A percentile compares a stretch with the other conserved stretches of the same genome.
phyloP scores from a whole-genome alignment of 1,284 basidiomycete species.

The Ustilago tritici region DNA sequence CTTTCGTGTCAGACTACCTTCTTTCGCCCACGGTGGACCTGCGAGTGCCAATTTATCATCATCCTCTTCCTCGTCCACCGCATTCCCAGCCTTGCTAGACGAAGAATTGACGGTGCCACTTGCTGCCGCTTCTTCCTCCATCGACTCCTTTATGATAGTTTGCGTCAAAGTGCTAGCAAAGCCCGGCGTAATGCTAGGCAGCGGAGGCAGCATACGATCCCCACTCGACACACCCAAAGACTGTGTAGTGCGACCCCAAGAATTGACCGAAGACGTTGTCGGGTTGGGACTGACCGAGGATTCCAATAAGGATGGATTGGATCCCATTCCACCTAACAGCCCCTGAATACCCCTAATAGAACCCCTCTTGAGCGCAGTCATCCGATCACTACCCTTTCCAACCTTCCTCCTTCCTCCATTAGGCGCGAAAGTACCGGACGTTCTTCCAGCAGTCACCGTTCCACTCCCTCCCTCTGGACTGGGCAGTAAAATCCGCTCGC shows the following conservation, averaged over 20 bases:
- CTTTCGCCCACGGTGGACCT: conserved; percentile 98
- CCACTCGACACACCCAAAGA: conserved; percentile 3
- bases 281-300: conserved; percentile 34
- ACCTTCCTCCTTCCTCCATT: conserved; percentile 25
- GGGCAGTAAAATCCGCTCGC: conserved; percentile 89
- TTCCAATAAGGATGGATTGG: conserved; percentile 8
- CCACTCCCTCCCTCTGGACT: conserved; percentile 37
- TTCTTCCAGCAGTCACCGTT: conserved; percentile 14
- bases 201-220: conserved; percentile 19
- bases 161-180: conserved; percentile 96
- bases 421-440: conserved; percentile 28
- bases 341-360: conserved; percentile 87
- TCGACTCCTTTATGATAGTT: conserved; percentile 92
- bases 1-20: conserved; percentile 92
- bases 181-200: conserved; percentile 75
- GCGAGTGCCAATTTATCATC: conserved; percentile 94
- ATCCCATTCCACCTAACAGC: conserved; percentile 73
- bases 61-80: conserved; percentile 40
- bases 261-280: conserved; percentile 44
- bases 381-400: conserved; percentile 70
- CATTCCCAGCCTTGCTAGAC: conserved; percentile 57
- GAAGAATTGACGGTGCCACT: conserved; percentile 68
- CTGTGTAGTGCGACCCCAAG: conserved; percentile 36
- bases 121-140: conserved; percentile 81
- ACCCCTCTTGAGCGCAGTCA: conserved; percentile 84